Conservation (phyloP, 345 rosid species). For the Moricandia arvensis region DNA sequence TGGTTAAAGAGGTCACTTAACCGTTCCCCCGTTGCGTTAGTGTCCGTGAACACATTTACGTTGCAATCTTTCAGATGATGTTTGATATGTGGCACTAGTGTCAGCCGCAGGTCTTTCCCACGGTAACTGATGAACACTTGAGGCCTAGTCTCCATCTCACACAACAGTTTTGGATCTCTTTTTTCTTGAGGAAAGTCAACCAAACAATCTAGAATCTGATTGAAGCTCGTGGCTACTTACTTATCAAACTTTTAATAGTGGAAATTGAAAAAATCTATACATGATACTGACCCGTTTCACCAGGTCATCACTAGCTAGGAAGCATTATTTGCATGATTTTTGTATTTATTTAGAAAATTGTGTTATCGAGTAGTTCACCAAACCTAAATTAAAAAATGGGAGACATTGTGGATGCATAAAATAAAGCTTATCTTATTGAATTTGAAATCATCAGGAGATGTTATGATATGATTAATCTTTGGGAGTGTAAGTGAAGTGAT, state of each 20-base stretch:
- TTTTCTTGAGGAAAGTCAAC: not conserved
- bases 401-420: not conserved
- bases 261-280: not conserved
- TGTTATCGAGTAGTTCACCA: not conserved
- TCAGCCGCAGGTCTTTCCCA: not conserved
- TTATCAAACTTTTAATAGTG: not conserved
- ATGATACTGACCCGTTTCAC: not conserved
- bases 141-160: not conserved
- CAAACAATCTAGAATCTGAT: not conserved
- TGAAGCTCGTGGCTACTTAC: not conserved
- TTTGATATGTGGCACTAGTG: not conserved
- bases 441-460: not conserved
- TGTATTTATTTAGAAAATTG: not conserved
- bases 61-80: slow-evolving; percentile 1
- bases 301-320: not conserved
- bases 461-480: not conserved
- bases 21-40: not conserved
- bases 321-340: not conserved
- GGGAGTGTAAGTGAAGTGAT: not conserved
- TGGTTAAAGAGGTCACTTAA: not conserved
- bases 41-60: slow-evolving; percentile 26
- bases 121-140: slow-evolving; percentile 21
- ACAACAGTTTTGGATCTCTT: not conserved
- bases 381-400: not conserved
- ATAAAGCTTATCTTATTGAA: not conserved